These are phyloP conservation scores for Neobulgaria alba DNA, from an alignment of 2,329 filamentous ascomycete species.

Conservation along the genomic window DNA sequence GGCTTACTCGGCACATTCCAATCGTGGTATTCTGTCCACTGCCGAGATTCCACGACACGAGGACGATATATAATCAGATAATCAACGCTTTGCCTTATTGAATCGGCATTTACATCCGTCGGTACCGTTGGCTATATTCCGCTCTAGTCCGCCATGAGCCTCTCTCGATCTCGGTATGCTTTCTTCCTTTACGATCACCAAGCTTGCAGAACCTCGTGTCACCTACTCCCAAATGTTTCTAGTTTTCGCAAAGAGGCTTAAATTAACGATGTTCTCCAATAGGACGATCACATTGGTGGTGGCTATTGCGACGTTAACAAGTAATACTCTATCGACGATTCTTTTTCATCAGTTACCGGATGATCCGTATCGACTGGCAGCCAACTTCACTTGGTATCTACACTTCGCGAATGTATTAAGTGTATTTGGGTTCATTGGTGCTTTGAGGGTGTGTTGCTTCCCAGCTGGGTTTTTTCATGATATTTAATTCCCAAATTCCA, in stretches of 20 bases:
- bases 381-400: slow-evolving; percentile 32
- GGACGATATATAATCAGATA: too few species aligned
- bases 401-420: slow-evolving; percentile 33
- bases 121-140: too few species aligned
- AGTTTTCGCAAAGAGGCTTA: too few species aligned
- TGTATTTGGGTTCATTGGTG: slow-evolving; percentile 34
- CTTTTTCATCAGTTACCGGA: slow-evolving; percentile 28
- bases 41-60: too few species aligned
- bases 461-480: neutral
- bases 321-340: slow-evolving; percentile 24
- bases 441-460: slow-evolving; percentile 31
- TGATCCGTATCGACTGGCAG: slow-evolving; percentile 27
- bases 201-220: too few species aligned
- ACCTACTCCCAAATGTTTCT: too few species aligned
- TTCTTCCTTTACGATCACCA: too few species aligned
- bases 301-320: slow-evolving; percentile 22
- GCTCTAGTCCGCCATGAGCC: neutral
- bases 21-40: too few species aligned
- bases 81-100: too few species aligned
- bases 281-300: slow-evolving; percentile 24
- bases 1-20: too few species aligned
- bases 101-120: too few species aligned
- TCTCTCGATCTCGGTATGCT: neutral
- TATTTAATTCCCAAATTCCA: too few species aligned
- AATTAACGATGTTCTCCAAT: neutral